A percentile compares a stretch with the other conserved stretches of the same genome.
Evolutionary conservation across 306 rosid genomes (phyloP).

Genomic region (Cucurbita moschata): DNA sequence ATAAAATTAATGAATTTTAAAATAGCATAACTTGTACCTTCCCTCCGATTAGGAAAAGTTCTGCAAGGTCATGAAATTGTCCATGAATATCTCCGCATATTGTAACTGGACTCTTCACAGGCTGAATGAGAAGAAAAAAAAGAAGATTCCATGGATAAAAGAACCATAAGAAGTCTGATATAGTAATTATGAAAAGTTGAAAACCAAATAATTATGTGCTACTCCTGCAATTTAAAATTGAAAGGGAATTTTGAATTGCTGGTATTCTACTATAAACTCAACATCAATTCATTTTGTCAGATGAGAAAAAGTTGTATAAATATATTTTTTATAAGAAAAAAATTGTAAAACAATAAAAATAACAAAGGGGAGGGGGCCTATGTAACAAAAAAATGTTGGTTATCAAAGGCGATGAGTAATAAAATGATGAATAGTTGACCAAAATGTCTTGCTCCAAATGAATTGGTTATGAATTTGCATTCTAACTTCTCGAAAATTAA

Average conservation of each 20-base stretch:
- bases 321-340: neutral
- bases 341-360: neutral
- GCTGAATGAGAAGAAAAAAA: constrained; percentile 44
- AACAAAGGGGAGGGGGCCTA: neutral
- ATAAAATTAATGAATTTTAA: constrained; percentile 19
- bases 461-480: neutral
- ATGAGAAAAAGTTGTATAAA: neutral
- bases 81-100: constrained; percentile 99
- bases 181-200: neutral
- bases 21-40: constrained; percentile 51
- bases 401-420: neutral
- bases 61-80: constrained; percentile 98
- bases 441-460: neutral
- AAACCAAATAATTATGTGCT: neutral
- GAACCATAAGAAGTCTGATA: neutral
- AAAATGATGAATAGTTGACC: neutral
- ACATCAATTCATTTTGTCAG: neutral
- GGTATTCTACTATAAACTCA: neutral
- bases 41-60: constrained; percentile 97
- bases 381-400: neutral
- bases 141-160: neutral
- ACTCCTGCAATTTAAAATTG: neutral
- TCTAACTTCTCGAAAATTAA: neutral
- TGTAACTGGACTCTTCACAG: constrained; percentile 98
- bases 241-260: neutral